Percentiles rank a stretch among this genome's conserved stretches.
These are phyloP conservation scores for Besnoitia besnoiti DNA, from an alignment of 169 alveolate species.

Conservation along the genomic window DNA sequence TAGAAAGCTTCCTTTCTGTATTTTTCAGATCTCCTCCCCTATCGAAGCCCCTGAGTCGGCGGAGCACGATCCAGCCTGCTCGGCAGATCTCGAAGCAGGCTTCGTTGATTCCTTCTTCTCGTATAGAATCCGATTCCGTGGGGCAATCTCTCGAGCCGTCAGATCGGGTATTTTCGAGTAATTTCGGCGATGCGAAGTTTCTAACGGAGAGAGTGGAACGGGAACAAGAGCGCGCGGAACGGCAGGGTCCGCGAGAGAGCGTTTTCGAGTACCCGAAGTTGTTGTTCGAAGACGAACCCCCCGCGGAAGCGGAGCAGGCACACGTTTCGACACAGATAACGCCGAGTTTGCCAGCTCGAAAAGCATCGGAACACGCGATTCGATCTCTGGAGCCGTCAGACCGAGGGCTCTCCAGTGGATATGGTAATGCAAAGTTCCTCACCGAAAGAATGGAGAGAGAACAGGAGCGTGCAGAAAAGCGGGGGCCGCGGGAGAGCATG, in stretches of 20 bases:
- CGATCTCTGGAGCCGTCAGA: background rate
- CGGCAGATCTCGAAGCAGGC: background rate
- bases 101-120: background rate
- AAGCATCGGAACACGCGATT: background rate
- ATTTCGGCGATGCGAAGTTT: background rate
- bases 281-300: background rate
- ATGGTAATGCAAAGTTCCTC: background rate
- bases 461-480: background rate
- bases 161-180: background rate
- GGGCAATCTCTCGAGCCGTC: background rate
- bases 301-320: background rate
- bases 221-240: background rate
- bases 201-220: background rate
- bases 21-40: too few relatives aligned
- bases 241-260: background rate
- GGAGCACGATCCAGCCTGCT: background rate
- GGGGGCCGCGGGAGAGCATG: background rate
- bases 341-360: background rate
- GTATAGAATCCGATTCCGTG: background rate
- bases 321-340: background rate
- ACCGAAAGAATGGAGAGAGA: background rate
- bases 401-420: background rate
- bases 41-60: background rate
- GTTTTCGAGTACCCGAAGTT: background rate
- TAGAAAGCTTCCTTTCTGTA: too few relatives aligned